These are phyloP conservation scores for Phlebopus sp. DNA, from an alignment of 1,284 basidiomycete species.

Conservation along the genomic window DNA sequence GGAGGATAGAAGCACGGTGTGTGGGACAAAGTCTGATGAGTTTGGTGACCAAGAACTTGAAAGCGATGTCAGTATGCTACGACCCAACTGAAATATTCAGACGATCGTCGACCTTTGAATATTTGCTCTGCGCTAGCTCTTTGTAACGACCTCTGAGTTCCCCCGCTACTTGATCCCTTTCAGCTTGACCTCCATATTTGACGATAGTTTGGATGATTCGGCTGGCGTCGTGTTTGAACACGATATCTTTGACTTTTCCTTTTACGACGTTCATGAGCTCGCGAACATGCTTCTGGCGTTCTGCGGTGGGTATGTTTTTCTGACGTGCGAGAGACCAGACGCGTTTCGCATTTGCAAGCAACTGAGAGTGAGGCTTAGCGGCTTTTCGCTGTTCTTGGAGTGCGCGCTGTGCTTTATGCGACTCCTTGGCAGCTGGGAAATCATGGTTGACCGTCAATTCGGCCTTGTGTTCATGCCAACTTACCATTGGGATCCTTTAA, in stretches of 20 bases:
- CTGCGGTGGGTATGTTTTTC: slow-evolving; percentile 67
- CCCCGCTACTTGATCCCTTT: slow-evolving; percentile 73
- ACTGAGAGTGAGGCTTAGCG: slow-evolving; percentile 72
- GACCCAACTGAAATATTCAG: neutral
- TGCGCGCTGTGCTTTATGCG: slow-evolving; percentile 64
- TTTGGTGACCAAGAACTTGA: slow-evolving; percentile 80
- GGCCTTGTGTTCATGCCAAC: slow-evolving; percentile 13
- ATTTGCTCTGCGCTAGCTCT: slow-evolving; percentile 79
- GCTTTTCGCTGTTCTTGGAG: slow-evolving; percentile 66
- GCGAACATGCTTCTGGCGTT: slow-evolving; percentile 70
- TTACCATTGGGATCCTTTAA: slow-evolving; percentile 57
- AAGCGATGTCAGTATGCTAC: neutral
- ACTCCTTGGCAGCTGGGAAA: slow-evolving; percentile 53
- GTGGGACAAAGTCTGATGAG: slow-evolving; percentile 75
- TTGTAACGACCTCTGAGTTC: slow-evolving; percentile 80
- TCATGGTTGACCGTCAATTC: slow-evolving; percentile 4
- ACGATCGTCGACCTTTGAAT: slow-evolving; percentile 68
- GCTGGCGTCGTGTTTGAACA: slow-evolving; percentile 88
- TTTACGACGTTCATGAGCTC: slow-evolving; percentile 73
- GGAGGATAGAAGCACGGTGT: slow-evolving; percentile 69
- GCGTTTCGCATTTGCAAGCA: slow-evolving; percentile 72
- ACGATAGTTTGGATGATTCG: slow-evolving; percentile 85
- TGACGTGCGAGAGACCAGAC: slow-evolving; percentile 81
- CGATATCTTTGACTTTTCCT: slow-evolving; percentile 79
- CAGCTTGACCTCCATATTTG: slow-evolving; percentile 77